Percentiles rank a stretch among this genome's conserved stretches.
These are phyloP conservation scores for Juglanconis juglandina DNA, from an alignment of 2,329 filamentous ascomycete species.

Conservation along the genomic window DNA sequence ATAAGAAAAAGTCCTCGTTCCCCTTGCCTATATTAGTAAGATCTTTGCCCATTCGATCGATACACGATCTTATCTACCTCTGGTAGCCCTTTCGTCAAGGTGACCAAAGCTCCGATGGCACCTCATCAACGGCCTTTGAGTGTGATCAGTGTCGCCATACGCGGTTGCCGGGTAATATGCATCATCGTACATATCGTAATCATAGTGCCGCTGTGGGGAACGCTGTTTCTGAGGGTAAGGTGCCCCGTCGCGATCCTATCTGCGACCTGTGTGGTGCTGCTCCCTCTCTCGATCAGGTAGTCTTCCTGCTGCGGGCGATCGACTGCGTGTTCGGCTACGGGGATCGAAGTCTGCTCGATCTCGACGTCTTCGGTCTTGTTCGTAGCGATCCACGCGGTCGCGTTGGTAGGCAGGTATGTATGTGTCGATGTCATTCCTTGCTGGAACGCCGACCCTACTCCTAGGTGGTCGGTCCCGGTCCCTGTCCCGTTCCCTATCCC, in stretches of 20 bases:
- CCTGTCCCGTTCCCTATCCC: constrained; percentile 32
- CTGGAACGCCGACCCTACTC: constrained; percentile 21
- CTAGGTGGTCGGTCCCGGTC: constrained; percentile 33
- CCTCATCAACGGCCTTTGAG: too few species aligned
- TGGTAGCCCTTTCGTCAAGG: background rate
- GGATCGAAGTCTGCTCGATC: constrained; percentile 8
- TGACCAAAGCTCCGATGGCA: too few species aligned
- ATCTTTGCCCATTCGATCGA: background rate
- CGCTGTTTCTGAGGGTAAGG: constrained; percentile 34
- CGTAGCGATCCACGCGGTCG: constrained; percentile 37
- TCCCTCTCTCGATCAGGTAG: constrained; percentile 15
- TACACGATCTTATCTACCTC: background rate
- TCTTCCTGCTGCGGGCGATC: constrained; percentile 11
- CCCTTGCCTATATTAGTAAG: background rate
- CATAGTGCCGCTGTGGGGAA: constrained; percentile 29
- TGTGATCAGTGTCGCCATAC: constrained; percentile 26
- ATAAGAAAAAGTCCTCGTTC: background rate
- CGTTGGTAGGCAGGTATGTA: constrained; percentile 46
- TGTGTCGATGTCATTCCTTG: constrained; percentile 39
- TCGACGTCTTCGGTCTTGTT: constrained; percentile 23
- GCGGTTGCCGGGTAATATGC: constrained; percentile 30
- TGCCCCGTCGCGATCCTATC: constrained; percentile 33
- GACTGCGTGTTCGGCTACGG: constrained; percentile 11
- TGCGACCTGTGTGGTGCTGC: constrained; percentile 18
- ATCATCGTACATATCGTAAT: constrained; percentile 35